Evolutionary conservation across 202 grass and related monocot genomes (phyloP).

Genomic region (Schoenoplectus tabernaemontani): DNA sequence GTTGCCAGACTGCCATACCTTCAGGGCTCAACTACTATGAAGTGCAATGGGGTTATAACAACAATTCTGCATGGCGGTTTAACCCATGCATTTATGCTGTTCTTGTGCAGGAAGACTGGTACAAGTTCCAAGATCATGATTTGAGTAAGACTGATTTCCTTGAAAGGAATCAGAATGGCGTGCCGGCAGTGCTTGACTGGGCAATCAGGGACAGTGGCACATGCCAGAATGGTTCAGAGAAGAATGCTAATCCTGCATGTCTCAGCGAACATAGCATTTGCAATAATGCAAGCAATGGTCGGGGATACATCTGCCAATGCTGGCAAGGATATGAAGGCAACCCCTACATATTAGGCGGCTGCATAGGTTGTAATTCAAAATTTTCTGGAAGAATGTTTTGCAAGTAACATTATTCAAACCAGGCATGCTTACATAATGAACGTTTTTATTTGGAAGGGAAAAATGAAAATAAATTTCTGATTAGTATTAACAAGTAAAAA

Average conservation of each 20-base stretch:
- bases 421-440: no score
- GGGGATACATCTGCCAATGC: not conserved
- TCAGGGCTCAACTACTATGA: slow-evolving; percentile 17
- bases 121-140: not conserved
- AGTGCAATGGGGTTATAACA: accelerated
- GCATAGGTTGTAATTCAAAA: not conserved
- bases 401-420: no score
- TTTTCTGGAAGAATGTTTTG: no score
- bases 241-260: not conserved
- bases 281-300: not conserved
- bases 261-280: not conserved
- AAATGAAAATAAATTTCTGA: no score
- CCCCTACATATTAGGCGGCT: not conserved
- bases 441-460: no score
- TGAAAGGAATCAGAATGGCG: not conserved
- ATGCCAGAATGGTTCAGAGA: not conserved
- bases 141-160: not conserved
- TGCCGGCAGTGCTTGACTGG: not conserved
- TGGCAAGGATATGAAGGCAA: not conserved
- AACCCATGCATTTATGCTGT: not conserved
- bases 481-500: no score
- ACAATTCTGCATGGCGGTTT: not conserved
- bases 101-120: not conserved
- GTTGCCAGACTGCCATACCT: slow-evolving; percentile 40
- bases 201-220: not conserved